Base-by-base conservation (phyloP, 2,329 filamentous ascomycete species). In the Cladobotryum mycophilum region DNA sequence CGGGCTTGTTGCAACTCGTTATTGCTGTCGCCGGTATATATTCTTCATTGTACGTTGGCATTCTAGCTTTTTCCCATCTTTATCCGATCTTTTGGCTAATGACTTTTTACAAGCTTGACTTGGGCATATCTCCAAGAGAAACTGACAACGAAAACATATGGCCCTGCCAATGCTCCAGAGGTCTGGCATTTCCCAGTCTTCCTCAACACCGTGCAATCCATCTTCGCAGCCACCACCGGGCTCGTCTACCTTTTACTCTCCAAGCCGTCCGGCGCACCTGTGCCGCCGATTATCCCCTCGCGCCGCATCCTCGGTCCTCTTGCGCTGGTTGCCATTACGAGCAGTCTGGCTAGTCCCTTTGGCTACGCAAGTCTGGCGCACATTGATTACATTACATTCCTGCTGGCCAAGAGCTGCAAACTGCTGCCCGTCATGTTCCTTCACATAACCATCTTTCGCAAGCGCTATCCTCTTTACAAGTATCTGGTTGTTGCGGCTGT, bases 61-160 rank as follows among this genome's bases (percentile, higher is more conserved):
- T 15, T 15, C 42, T n/a, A 5, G 5, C 12, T 17, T 14, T 5
- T 33, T 35, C 47, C 25, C n/a, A 45, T 8, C 1, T 45, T 14
- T 9, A 5, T 34, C 11, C 13, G 20, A 34, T 18, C 3, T 13
- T 15, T 30, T 50, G 20, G 14, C 30, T 33, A 17, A 22, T 30
- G 2, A 30, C 6, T 30, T 9, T 20, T 57, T 42, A 30, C 25
- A 30, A 37, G 92, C 73, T 75, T 99, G 48, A 95, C 91, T 34
- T 99, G 93, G 93, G 93, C 88, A 20, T 85, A 95, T 58, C 86
- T 99, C 54, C 93, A 99, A 76, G 93, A 99, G 71, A 90, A 93
- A 62, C 89, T 99, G 63, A 97, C 93, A 25, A 99, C 93, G 13
- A 97, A 90, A 11, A 79, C 83, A 7, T 93, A 97, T 70, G 86